These are phyloP conservation scores for Neonectria neomacrospora DNA, from an alignment of 2,329 filamentous ascomycete genomes.

Conservation along the genomic window DNA sequence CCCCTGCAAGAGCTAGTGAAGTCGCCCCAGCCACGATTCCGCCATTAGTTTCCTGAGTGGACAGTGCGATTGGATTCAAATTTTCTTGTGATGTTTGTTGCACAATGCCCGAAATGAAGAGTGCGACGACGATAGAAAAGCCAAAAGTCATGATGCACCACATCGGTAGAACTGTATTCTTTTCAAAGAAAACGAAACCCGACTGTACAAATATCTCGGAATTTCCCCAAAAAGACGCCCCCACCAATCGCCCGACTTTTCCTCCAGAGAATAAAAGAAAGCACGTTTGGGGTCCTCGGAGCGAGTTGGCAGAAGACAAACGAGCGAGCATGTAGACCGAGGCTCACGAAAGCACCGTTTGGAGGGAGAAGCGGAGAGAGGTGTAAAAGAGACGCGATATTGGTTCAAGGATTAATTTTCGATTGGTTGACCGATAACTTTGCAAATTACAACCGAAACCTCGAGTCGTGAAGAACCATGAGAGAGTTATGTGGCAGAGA, in stretches of 20 bases:
- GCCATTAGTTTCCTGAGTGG: not conserved
- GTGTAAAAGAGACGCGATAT: conserved; percentile 46
- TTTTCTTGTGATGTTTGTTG: conserved; percentile 1
- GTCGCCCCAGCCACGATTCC: not conserved
- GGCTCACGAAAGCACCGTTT: conserved; percentile 48
- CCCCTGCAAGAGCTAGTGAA: not conserved
- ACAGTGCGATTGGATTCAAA: not conserved
- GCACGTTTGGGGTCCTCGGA: conserved; percentile 42
- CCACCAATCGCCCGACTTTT: conserved; percentile 46
- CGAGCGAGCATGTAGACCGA: conserved; percentile 38
- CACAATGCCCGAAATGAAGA: conserved; percentile 11
- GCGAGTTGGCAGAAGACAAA: conserved; percentile 38
- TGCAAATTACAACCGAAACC: conserved; percentile 69
- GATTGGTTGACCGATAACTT: conserved; percentile 66
- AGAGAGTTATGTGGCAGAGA: conserved; percentile 55
- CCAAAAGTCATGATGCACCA: conserved; percentile 25
- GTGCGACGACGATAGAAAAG: conserved; percentile 14
- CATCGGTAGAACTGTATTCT: conserved; percentile 44
- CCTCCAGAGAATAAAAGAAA: conserved; percentile 45
- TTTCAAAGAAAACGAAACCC: conserved; percentile 45
- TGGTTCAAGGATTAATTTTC: conserved; percentile 60
- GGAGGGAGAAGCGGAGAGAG: conserved; percentile 38
- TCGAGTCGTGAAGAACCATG: conserved; percentile 56
- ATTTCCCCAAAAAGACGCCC: conserved; percentile 47
- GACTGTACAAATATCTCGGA: conserved; percentile 46